Base-by-base conservation (phyloP, 2,329 filamentous ascomycete genomes). In the Harringtonia aguacate region DNA sequence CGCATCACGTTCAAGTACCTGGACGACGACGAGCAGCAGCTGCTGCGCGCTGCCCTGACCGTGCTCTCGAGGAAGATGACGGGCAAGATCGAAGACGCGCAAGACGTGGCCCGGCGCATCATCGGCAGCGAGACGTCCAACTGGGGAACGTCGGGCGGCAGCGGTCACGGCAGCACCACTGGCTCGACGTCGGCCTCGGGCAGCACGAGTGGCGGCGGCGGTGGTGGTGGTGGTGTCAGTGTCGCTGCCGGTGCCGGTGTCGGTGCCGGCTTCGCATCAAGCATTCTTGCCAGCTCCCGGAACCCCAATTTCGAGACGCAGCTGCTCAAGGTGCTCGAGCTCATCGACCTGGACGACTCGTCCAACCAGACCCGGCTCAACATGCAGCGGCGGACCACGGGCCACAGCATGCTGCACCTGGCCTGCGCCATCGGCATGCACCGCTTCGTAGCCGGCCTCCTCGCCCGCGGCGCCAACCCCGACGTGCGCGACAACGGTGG, bases 331-430 rank as follows among this genome's bases (percentile, higher is more conserved):
- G 79, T 84, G 46, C 67, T 92, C n/a, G 84, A 90, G 52, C 69
- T 86, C 36, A 81, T 89, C 54, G 85, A 90, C 57, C 68, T 87
- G 22, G 82, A 87, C 56, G 81, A 88, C 53, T 86, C 76, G 55
- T 73, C 79, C 4, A 72, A 82, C 49, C 71, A 73, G 52, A 75
- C 83, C 14, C 75, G 73, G 22, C 76, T 85, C 49, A 84, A 92
- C 56, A 65, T 82, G 41, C 73, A 72, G 54, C 63, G 66, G 52
- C 63, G 66, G 50, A 63, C 74, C 2, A 84, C 78, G 13, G 86
- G 86, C 1, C 84, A 90, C 56, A 87, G 84, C 2, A 81, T 94
- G 72, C 72, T 94, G 48, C 86, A 92, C 55, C 68, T 89, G 49
- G 85, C 84, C 2, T 85, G 80, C 52, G 83, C 83, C 9, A 65